Percentiles rank a stretch among this genome's conserved stretches.
Evolutionary conservation across 1,139 yeast genomes (phyloP).

Genomic region (Petasospora fabianii): DNA sequence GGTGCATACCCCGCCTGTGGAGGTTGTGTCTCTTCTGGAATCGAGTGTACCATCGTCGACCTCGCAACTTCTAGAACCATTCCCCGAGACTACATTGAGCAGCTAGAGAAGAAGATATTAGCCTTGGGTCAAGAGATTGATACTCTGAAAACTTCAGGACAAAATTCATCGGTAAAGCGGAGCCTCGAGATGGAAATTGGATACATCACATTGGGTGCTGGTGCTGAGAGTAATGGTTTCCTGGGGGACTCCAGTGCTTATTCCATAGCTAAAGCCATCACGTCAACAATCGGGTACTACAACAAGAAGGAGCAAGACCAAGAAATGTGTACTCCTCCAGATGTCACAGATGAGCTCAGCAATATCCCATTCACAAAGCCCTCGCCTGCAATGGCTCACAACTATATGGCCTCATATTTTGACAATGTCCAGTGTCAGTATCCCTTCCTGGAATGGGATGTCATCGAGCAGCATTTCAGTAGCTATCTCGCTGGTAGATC

Average conservation of each 20-base stretch:
- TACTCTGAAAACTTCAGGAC: conserved; percentile 11
- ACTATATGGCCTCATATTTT: conserved; percentile 9
- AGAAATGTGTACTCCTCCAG: conserved; percentile 7
- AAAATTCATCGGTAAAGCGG: conserved; percentile 5
- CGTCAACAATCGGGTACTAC: conserved; percentile 23
- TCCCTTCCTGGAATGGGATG: conserved; percentile 31
- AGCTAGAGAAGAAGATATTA: conserved; percentile 35
- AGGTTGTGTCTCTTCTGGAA: conserved; percentile 39
- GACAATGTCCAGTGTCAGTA: conserved; percentile 30
- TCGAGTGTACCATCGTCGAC: conserved; percentile 47
- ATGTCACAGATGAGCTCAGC: conserved; percentile 6
- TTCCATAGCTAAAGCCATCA: conserved; percentile 29
- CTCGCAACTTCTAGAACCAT: conserved; percentile 50
- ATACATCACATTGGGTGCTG: conserved; percentile 28
- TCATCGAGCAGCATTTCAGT: conserved; percentile 28
- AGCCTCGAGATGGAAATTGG: conserved; percentile 28
- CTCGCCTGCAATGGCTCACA: conserved; percentile 26
- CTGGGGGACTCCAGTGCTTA: conserved; percentile 31
- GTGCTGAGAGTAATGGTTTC: conserved; percentile 26
- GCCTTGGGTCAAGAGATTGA: conserved; percentile 1
- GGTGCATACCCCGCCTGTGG: conserved; percentile 47
- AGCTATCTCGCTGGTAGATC: conserved; percentile 25
- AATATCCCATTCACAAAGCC: conserved; percentile 29
- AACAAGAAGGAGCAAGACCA: background rate
- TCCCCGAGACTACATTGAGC: conserved; percentile 45